These are phyloP conservation scores for Aspergillus asperescens DNA, from an alignment of 495 filamentous ascomycete species.

Conservation along the genomic window DNA sequence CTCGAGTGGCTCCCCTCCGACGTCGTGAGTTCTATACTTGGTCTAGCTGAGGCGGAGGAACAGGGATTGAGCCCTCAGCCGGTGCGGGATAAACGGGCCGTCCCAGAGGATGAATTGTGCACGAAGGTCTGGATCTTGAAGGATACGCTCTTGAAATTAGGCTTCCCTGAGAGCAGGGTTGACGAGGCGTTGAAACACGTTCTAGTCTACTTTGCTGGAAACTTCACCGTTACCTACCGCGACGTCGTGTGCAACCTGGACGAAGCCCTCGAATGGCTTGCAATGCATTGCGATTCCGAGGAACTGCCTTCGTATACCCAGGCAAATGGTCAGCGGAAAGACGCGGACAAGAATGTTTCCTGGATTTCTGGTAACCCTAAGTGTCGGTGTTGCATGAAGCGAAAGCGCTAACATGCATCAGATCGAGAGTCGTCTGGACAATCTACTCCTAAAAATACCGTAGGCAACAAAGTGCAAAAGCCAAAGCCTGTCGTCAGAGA, in stretches of 20 bases:
- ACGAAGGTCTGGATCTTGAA: conserved; percentile 76
- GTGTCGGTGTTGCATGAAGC: conserved; percentile 15
- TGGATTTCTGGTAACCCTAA: conserved; percentile 42
- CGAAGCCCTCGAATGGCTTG: conserved; percentile 82
- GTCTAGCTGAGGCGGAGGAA: conserved; percentile 46
- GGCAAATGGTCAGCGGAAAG: conserved; percentile 30
- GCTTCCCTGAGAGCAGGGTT: conserved; percentile 59
- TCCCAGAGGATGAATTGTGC: conserved; percentile 65
- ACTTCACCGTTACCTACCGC: conserved; percentile 45
- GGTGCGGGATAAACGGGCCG: conserved; percentile 31
- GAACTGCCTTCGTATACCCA: conserved; percentile 68
- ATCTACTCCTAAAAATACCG: conserved; percentile 26
- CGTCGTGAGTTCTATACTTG: conserved; percentile 68
- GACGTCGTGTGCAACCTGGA: conserved; percentile 79
- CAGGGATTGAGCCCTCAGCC: conserved; percentile 29
- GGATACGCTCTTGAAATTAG: conserved; percentile 58
- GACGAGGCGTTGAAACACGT: conserved; percentile 62
- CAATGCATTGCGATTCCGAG: conserved; percentile 58
- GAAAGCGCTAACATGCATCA: conserved; percentile 28
- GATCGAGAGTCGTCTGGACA: conserved; percentile 33
- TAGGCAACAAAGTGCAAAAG: conserved; percentile 27
- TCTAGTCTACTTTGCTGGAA: conserved; percentile 50
- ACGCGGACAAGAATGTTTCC: conserved; percentile 33
- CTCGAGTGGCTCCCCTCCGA: conserved; percentile 75
- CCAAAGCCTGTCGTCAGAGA: conserved; percentile 26